These are phyloP conservation scores for Fraxinus excelsior DNA, from an alignment of 257 asterid species.

Conservation along the genomic window DNA sequence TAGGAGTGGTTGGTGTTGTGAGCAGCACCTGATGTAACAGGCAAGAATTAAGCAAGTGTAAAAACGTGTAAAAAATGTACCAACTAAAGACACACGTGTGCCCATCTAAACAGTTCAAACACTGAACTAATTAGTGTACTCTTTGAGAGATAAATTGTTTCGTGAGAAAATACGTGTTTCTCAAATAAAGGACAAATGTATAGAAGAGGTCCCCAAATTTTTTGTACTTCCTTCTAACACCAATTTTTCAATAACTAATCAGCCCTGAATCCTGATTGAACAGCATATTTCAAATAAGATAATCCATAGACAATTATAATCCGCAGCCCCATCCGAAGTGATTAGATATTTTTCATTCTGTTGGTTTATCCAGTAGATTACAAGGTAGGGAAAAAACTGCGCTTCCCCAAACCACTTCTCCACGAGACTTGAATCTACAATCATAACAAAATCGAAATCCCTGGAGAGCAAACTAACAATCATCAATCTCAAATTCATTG, in stretches of 20 bases:
- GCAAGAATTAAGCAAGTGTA: conserved; percentile 6
- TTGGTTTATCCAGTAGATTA: neutral
- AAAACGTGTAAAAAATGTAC: neutral
- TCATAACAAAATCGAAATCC: too few relatives aligned
- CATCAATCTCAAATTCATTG: too few relatives aligned
- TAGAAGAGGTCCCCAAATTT: neutral
- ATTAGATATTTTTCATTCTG: neutral
- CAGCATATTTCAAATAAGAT: neutral
- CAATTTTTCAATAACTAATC: neutral
- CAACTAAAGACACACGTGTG: neutral
- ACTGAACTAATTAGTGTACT: neutral
- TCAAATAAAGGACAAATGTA: neutral
- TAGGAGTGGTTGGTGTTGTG: conserved; percentile 89
- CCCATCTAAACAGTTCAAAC: neutral
- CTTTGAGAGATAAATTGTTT: neutral
- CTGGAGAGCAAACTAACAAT: too few relatives aligned
- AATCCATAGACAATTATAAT: conserved; percentile 4
- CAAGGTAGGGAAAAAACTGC: neutral
- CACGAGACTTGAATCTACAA: neutral
- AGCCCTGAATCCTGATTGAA: neutral
- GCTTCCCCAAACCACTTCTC: neutral
- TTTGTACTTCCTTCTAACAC: neutral
- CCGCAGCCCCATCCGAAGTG: neutral
- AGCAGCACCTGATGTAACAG: conserved; percentile 63
- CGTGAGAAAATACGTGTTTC: neutral